Base-by-base conservation (phyloP, 2,329 filamentous ascomycete species). In the Diaporthe ampelina region DNA sequence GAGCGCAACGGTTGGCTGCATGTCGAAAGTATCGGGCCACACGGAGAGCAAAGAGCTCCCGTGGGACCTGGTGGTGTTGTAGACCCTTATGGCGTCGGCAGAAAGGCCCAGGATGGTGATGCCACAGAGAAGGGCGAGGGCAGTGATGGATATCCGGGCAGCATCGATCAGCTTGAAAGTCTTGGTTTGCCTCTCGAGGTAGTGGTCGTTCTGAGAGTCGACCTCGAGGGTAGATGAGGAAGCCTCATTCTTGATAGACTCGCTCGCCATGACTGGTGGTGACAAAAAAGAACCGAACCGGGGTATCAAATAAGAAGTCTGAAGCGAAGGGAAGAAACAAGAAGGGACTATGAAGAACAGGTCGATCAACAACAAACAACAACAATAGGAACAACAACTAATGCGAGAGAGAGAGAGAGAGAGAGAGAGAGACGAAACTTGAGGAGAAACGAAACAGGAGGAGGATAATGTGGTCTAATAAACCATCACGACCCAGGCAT, bases 21-120 rank as follows among this genome's bases (percentile, higher is more conserved):
- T 79, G 79, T 92, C 87, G 78, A 92, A 89, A 40, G 87, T 81
- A 19, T 84, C 81, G 0, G 91, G 91, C 91, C 91, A 92, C 65
- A 92, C 79, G 0, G 89, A 84, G 24, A 92, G 84, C 29, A 87
- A 78, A 78, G 84, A 88, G 59, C 86, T 84, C 24, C 80, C 79
- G 0, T 87, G 78, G 21, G 89, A 79, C 73, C 87, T 85, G 2
- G 91, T 92, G 37, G 82, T 82, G 77, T 90, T 85, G 82, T 91
- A 92, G 50, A 89, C 87, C 40, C 84, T 81, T 56, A 92, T 81
- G 8, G 88, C 85, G 79, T 91, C 85, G 77, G 85, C 88, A 4
- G 89, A 86, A 15, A 90, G 84, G 35, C 87, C 90, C 10, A 92
- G 81, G 69, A 90, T 84, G 24, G 84, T 86, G 77, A 91, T 78